These are phyloP conservation scores for Trichomonas gallinae DNA, from an alignment of 208 protist genomes.

Conservation along the genomic window DNA sequence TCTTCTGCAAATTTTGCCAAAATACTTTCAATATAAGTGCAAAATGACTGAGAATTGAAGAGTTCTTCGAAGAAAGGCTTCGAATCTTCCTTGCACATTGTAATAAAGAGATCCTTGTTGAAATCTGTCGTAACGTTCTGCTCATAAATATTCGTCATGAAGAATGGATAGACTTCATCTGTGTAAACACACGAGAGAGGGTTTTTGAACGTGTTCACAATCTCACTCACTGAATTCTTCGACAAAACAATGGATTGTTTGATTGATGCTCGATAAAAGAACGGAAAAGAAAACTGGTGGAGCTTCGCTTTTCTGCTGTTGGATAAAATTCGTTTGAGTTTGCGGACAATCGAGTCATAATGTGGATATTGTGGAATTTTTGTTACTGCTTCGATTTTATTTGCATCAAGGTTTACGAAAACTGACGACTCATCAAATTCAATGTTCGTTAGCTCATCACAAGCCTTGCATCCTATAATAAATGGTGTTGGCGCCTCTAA, in stretches of 20 bases:
- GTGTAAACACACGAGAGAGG: neutral
- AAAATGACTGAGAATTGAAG: neutral
- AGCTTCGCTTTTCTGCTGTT: neutral
- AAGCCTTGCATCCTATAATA: neutral
- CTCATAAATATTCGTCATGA: neutral
- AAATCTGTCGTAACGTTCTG: neutral
- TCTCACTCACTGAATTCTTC: neutral
- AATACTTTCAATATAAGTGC: neutral
- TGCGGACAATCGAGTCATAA: neutral
- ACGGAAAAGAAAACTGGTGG: neutral
- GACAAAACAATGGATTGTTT: neutral
- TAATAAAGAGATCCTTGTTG: neutral
- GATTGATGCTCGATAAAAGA: neutral
- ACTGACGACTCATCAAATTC: neutral
- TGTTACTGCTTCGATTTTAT: neutral
- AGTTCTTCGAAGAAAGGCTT: neutral
- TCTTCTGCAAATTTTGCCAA: neutral
- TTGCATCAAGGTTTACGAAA: neutral
- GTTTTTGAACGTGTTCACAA: neutral
- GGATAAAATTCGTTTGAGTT: neutral
- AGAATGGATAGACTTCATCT: neutral
- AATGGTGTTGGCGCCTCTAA: neutral
- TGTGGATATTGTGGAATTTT: neutral
- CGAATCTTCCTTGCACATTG: neutral
- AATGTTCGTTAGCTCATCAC: neutral